Conservation (phyloP, 2,329 filamentous ascomycete genomes). For the Chaetomium sp. region DNA sequence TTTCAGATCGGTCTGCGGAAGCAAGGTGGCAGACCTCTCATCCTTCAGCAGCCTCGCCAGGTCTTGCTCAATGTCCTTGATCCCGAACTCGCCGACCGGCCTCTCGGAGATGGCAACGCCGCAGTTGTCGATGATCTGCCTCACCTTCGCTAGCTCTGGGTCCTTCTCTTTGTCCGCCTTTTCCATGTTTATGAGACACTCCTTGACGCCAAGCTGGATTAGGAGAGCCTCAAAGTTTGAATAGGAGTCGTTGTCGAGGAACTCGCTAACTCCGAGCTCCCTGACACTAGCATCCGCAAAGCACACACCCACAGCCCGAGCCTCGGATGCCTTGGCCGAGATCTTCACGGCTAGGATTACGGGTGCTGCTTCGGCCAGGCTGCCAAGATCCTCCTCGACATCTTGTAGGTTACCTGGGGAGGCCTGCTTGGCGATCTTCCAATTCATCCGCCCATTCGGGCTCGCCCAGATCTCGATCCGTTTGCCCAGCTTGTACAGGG, state of each 20-base stretch:
- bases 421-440: slow-evolving; percentile 89
- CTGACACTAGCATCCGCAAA: slow-evolving; percentile 97
- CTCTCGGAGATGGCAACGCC: slow-evolving; percentile 87
- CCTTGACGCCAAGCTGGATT: slow-evolving; percentile 93
- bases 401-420: slow-evolving; percentile 96
- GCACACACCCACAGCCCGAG: slow-evolving; percentile 86
- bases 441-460: slow-evolving; percentile 75
- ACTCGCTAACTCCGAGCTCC: slow-evolving; percentile 95
- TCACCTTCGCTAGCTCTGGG: slow-evolving; percentile 82
- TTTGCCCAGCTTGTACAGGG: slow-evolving; percentile 87
- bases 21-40: slow-evolving; percentile 71
- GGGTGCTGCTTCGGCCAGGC: slow-evolving; percentile 83
- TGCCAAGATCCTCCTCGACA: slow-evolving; percentile 90
- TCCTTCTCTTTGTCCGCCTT: slow-evolving; percentile 81
- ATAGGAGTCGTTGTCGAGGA: slow-evolving; percentile 97
- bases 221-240: slow-evolving; percentile 96
- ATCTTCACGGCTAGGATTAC: slow-evolving; percentile 96
- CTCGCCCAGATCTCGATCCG: slow-evolving; percentile 88
- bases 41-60: slow-evolving; percentile 84
- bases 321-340: slow-evolving; percentile 81
- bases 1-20: slow-evolving; percentile 91
- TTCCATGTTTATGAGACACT: slow-evolving; percentile 85
- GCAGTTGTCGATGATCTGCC: slow-evolving; percentile 87
- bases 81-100: slow-evolving; percentile 74
- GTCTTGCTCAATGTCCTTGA: slow-evolving; percentile 94